phyloP scores from a whole-genome alignment of 371 early-diverging fungal genomes.

The Zychaea mexicana region DNA sequence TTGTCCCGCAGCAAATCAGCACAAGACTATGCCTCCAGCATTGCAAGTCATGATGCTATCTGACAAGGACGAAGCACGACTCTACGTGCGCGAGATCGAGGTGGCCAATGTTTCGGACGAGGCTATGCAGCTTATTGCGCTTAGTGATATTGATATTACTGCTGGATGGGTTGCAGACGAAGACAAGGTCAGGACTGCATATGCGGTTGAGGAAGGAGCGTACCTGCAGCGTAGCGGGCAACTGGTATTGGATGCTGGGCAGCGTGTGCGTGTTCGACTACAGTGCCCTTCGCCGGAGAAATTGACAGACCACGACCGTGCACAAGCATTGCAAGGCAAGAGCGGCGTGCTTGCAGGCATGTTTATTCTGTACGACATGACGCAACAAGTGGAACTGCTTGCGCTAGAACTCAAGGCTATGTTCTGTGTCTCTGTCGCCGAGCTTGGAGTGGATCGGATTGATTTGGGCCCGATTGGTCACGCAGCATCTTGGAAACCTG shows the following conservation, averaged over 20 bases:
- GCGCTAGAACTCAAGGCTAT: slow-evolving; percentile 59
- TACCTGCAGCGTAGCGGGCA: slow-evolving; percentile 39
- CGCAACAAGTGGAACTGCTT: slow-evolving; percentile 55
- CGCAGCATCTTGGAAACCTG: slow-evolving; percentile 71
- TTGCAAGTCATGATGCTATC: slow-evolving; percentile 37
- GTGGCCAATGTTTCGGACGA: slow-evolving; percentile 51
- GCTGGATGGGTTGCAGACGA: slow-evolving; percentile 42
- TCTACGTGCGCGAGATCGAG: slow-evolving; percentile 53
- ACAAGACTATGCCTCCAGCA: not conserved
- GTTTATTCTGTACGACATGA: slow-evolving; percentile 60
- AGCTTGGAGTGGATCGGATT: slow-evolving; percentile 53
- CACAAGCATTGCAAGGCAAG: slow-evolving; percentile 51
- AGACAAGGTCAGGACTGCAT: slow-evolving; percentile 22
- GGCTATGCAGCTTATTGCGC: slow-evolving; percentile 57
- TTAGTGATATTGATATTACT: slow-evolving; percentile 54
- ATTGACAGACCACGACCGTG: slow-evolving; percentile 42
- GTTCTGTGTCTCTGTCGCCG: slow-evolving; percentile 67
- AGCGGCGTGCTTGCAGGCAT: slow-evolving; percentile 59
- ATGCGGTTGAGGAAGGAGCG: slow-evolving; percentile 6
- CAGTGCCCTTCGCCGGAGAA: slow-evolving; percentile 62
- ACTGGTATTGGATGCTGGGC: slow-evolving; percentile 52
- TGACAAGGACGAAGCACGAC: slow-evolving; percentile 29
- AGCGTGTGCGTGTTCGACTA: slow-evolving; percentile 58
- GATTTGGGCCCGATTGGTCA: slow-evolving; percentile 83
- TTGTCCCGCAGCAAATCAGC: slow-evolving; percentile 19